Evolutionary conservation across 495 filamentous ascomycete species (phyloP).

Genomic region (Immersiella caudata): DNA sequence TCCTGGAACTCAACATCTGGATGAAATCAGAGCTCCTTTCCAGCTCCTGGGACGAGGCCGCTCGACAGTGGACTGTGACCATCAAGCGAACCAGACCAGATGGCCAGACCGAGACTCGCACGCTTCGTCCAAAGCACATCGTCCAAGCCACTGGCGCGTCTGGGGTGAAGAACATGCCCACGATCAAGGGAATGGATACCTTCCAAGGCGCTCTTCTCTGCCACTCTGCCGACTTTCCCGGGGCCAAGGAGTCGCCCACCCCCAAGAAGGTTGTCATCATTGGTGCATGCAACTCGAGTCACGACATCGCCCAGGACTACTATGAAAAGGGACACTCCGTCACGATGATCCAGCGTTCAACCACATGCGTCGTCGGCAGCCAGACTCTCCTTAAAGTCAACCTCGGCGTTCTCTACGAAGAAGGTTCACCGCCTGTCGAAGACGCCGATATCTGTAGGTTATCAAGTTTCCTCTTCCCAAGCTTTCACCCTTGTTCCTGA

Average conservation of each 20-base stretch:
- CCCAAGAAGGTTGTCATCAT: constrained; percentile 75
- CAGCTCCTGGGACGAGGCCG: constrained; percentile 56
- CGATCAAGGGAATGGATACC: constrained; percentile 61
- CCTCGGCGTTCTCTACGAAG: constrained; percentile 64
- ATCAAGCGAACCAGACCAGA: constrained; percentile 54
- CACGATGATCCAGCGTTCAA: constrained; percentile 80
- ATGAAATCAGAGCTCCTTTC: constrained; percentile 55
- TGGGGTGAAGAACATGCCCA: constrained; percentile 67
- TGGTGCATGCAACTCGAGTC: constrained; percentile 77
- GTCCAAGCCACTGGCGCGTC: constrained; percentile 74
- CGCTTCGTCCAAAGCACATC: constrained; percentile 66
- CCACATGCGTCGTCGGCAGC: constrained; percentile 69
- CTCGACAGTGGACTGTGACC: constrained; percentile 62
- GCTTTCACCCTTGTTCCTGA: not conserved
- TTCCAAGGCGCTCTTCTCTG: constrained; percentile 65
- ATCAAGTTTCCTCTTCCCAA: too few relatives aligned
- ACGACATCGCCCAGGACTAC: constrained; percentile 84
- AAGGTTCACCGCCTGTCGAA: constrained; percentile 61
- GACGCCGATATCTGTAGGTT: constrained; percentile 60
- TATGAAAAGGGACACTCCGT: constrained; percentile 81
- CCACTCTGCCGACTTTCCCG: constrained; percentile 71
- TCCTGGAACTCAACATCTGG: constrained; percentile 82
- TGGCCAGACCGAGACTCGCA: constrained; percentile 56
- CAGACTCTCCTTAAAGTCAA: constrained; percentile 50
- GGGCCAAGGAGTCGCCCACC: constrained; percentile 45